Evolutionary conservation across 805 yeast species (phyloP).

Genomic region (Candida glaebosa): DNA sequence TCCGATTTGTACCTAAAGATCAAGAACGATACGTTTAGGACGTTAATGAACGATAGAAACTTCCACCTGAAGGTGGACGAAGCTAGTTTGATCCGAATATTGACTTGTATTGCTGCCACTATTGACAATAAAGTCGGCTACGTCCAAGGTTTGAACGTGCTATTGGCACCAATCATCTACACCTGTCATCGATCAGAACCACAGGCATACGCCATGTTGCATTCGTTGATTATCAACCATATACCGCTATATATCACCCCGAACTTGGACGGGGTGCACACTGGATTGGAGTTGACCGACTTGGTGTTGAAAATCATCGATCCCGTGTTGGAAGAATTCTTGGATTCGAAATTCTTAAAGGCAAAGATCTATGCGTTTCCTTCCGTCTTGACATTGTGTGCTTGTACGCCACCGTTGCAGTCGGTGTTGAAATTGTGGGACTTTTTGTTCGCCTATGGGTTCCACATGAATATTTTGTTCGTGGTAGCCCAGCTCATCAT

Average conservation of each 20-base stretch:
- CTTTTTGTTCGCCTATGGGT: slow-evolving; percentile 84
- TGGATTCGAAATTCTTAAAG: slow-evolving; percentile 62
- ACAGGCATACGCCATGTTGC: slow-evolving; percentile 74
- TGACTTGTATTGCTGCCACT: slow-evolving; percentile 68
- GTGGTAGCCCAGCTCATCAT: slow-evolving; percentile 78
- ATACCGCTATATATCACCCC: slow-evolving; percentile 80
- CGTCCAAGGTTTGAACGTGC: slow-evolving; percentile 91
- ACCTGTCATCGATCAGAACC: slow-evolving; percentile 73
- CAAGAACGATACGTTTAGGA: slow-evolving; percentile 80
- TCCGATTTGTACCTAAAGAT: slow-evolving; percentile 65
- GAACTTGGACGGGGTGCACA: slow-evolving; percentile 75
- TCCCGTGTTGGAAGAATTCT: slow-evolving; percentile 57
- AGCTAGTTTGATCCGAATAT: slow-evolving; percentile 59
- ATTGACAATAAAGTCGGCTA: slow-evolving; percentile 40
- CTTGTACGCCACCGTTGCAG: slow-evolving; percentile 80
- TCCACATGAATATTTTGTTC: slow-evolving; percentile 80
- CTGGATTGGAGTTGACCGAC: slow-evolving; percentile 74
- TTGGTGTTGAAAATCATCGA: slow-evolving; percentile 68
- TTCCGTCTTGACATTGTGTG: slow-evolving; percentile 76
- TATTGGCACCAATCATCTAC: slow-evolving; percentile 80
- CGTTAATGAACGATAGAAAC: slow-evolving; percentile 67
- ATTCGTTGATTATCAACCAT: slow-evolving; percentile 54
- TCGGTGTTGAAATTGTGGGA: slow-evolving; percentile 86
- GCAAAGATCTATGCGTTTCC: slow-evolving; percentile 88
- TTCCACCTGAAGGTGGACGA: slow-evolving; percentile 71